A percentile compares a stretch with the other conserved stretches of the same genome.
These are phyloP conservation scores for Zalerion maritima DNA, from an alignment of 495 filamentous ascomycete species.

Conservation along the genomic window DNA sequence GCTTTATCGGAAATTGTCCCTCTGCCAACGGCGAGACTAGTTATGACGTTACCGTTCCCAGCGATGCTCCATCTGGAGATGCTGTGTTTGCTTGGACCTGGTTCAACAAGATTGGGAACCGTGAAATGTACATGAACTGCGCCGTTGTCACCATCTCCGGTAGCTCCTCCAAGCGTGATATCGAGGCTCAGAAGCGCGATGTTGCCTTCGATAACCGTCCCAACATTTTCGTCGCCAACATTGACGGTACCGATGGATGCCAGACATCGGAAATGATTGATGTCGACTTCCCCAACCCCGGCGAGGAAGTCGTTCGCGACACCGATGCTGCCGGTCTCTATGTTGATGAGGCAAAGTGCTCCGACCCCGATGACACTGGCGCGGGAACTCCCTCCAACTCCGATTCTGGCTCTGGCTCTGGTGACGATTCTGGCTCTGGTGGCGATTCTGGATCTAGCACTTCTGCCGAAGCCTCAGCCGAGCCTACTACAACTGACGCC, in stretches of 20 bases:
- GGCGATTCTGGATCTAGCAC: slow-evolving; percentile 6
- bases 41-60: slow-evolving; percentile 53
- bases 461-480: not conserved
- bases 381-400: slow-evolving; percentile 14
- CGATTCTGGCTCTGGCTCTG: slow-evolving; percentile 11
- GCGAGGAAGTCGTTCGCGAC: slow-evolving; percentile 39
- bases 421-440: slow-evolving; percentile 9
- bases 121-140: slow-evolving; percentile 59
- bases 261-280: slow-evolving; percentile 37
- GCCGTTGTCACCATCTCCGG: slow-evolving; percentile 39
- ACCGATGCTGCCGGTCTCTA: slow-evolving; percentile 14
- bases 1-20: slow-evolving; percentile 49
- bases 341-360: slow-evolving; percentile 8
- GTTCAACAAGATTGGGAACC: slow-evolving; percentile 51
- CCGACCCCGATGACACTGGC: slow-evolving; percentile 17
- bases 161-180: slow-evolving; percentile 18
- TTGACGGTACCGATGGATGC: slow-evolving; percentile 32
- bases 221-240: slow-evolving; percentile 43
- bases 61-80: slow-evolving; percentile 39
- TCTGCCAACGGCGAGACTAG: slow-evolving; percentile 17
- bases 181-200: slow-evolving; percentile 13
- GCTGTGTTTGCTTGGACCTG: slow-evolving; percentile 54
- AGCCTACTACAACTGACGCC: slow-evolving; percentile 6
- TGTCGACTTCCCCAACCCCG: slow-evolving; percentile 59
- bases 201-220: slow-evolving; percentile 38